Conservation (phyloP, 2,329 filamentous ascomycete species). For the Acephala macrosclerotiorum region DNA sequence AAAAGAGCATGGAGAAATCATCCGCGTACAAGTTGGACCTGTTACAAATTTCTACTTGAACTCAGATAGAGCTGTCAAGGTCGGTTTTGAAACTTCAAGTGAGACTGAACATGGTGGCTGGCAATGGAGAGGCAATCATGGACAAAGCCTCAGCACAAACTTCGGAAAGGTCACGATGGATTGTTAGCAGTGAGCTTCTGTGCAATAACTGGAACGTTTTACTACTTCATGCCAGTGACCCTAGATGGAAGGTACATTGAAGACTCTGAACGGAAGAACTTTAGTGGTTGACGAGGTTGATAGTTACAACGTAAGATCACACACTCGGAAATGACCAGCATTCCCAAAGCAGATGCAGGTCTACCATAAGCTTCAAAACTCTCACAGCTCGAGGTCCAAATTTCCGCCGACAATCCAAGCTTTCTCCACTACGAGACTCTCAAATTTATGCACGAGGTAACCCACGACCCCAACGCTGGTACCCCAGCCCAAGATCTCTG, state of each 20-base stretch:
- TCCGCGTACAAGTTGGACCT: background rate
- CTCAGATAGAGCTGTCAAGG: conserved; percentile 1
- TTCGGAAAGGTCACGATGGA: conserved; percentile 5
- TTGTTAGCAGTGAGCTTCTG: conserved; percentile 7
- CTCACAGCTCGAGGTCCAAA: background rate
- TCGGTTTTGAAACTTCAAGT: background rate
- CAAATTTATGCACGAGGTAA: conserved; percentile 7
- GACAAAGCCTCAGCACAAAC: conserved; percentile 7
- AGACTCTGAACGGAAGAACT: background rate
- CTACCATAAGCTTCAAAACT: background rate
- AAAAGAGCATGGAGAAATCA: background rate
- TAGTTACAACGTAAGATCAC: conserved; percentile 10
- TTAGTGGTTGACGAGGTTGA: too few relatives aligned
- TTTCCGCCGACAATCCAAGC: background rate
- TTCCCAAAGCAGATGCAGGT: conserved; percentile 1
- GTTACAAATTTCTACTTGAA: background rate
- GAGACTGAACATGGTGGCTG: background rate
- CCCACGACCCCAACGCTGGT: background rate
- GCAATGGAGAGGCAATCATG: background rate
- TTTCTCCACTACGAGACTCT: conserved; percentile 5
- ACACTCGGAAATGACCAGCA: conserved; percentile 10
- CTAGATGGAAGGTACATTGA: conserved; percentile 8
- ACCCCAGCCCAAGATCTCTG: background rate
- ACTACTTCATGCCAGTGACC: conserved; percentile 2
- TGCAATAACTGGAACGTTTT: conserved; percentile 11